Evolutionary conservation across 73 alveolate species (phyloP).

Genomic region (Loxodes magnus): DNA sequence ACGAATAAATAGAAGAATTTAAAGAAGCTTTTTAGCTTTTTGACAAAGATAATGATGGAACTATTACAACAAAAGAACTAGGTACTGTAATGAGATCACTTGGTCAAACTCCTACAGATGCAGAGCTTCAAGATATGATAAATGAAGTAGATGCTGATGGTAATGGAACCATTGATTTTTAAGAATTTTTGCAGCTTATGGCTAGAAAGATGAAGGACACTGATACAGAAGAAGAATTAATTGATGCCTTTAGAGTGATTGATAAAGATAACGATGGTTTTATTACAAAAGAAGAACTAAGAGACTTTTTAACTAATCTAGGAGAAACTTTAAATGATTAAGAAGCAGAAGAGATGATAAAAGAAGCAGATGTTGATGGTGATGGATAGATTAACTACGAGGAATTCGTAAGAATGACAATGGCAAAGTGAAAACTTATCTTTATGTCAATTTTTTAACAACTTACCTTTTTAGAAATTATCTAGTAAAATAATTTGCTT

Average conservation of each 20-base stretch:
- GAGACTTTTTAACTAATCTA: conserved; percentile 25
- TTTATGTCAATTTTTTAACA: too few species aligned
- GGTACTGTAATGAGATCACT: conserved; percentile 65
- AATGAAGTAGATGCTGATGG: conserved; percentile 84
- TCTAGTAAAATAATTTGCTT: too few species aligned
- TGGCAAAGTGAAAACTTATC: too few species aligned
- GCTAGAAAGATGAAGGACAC: conserved; percentile 46
- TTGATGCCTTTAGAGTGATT: conserved; percentile 45
- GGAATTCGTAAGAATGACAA: too few species aligned
- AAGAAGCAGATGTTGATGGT: too few species aligned
- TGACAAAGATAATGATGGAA: conserved; percentile 88
- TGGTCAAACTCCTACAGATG: conserved; percentile 21
- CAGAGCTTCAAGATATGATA: too few species aligned
- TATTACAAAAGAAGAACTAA: conserved; percentile 44
- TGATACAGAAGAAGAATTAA: conserved; percentile 60
- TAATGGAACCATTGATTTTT: conserved; percentile 73
- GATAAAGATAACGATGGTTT: too few species aligned
- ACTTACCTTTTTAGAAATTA: too few species aligned
- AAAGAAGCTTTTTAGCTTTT: conserved; percentile 85
- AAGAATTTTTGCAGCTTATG: conserved; percentile 62
- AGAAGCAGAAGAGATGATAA: conserved; percentile 55
- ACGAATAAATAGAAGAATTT: conserved; percentile 73
- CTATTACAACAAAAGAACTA: conserved; percentile 58
- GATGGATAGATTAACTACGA: too few species aligned
- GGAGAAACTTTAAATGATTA: conserved; percentile 63